These are phyloP conservation scores for Arthrobotrys iridis DNA, from an alignment of 2,329 filamentous ascomycete genomes.

Conservation along the genomic window DNA sequence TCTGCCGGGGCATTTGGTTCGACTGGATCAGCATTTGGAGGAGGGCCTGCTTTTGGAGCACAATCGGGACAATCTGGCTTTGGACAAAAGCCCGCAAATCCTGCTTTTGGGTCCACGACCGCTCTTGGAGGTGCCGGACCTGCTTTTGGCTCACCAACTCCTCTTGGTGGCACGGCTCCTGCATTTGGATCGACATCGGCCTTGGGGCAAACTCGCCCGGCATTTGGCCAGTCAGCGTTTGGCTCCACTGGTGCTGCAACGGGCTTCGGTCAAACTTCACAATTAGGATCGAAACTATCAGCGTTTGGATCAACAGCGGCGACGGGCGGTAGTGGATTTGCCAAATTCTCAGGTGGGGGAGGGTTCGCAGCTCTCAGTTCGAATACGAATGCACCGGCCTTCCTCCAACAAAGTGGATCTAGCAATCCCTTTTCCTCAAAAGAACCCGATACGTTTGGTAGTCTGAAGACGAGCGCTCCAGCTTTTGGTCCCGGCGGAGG, in stretches of 20 bases:
- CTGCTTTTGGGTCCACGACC: conserved; percentile 30
- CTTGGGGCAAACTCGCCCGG: conserved; percentile 29
- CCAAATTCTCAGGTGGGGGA: conserved; percentile 39
- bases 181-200: conserved; percentile 27
- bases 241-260: conserved; percentile 44
- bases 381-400: conserved; percentile 31
- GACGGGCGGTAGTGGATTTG: conserved; percentile 30
- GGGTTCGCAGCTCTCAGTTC: conserved; percentile 23
- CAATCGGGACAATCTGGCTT: conserved; percentile 63
- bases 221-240: conserved; percentile 55
- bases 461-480: conserved; percentile 12
- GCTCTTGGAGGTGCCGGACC: conserved; percentile 9
- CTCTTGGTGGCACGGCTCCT: conserved; percentile 24
- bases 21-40: conserved; percentile 59
- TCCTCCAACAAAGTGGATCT: conserved; percentile 41
- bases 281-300: conserved; percentile 59
- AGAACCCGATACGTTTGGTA: conserved; percentile 39
- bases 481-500: conserved; percentile 8
- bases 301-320: conserved; percentile 63
- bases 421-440: conserved; percentile 43
- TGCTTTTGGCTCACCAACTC: not conserved
- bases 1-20: conserved; percentile 66
- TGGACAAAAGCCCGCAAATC: conserved; percentile 58
- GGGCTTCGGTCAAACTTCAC: conserved; percentile 57
- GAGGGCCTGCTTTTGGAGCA: conserved; percentile 63